phyloP scores from a whole-genome alignment of 1,139 yeast genomes.

The Candida labiduridarum region DNA sequence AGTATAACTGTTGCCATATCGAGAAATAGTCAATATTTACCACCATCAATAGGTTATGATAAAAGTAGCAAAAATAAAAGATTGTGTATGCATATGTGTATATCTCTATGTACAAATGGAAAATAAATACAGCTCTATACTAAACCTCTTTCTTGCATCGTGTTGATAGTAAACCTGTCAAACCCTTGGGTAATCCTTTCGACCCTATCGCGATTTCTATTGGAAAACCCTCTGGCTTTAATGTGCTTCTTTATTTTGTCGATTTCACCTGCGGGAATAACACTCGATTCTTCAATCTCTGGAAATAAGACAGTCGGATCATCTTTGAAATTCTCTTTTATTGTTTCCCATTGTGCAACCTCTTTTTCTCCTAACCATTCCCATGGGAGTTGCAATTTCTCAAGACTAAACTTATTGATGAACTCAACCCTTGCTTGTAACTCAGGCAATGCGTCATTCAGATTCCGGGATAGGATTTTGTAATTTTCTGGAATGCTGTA shows the following conservation, averaged over 20 bases:
- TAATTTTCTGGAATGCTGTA: conserved; percentile 27
- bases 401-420: conserved; percentile 7
- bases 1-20: neutral
- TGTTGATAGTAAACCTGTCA: conserved; percentile 19
- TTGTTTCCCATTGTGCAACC: conserved; percentile 17
- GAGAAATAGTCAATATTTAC: neutral
- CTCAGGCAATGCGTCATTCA: conserved; percentile 19
- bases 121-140: neutral
- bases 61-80: neutral
- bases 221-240: conserved; percentile 8
- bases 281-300: neutral
- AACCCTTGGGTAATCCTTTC: conserved; percentile 20
- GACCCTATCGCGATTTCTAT: conserved; percentile 17
- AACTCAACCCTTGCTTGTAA: conserved; percentile 25
- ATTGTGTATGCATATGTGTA: neutral
- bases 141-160: conserved; percentile 22
- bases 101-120: neutral
- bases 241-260: conserved; percentile 7
- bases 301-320: neutral
- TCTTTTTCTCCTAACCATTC: conserved; percentile 17
- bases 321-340: conserved; percentile 9
- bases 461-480: conserved; percentile 28
- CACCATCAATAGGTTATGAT: neutral
- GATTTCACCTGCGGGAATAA: conserved; percentile 7
- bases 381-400: conserved; percentile 11